These are phyloP conservation scores for Hippophae tibetana DNA, from an alignment of 306 rosid genomes.

Conservation along the genomic window DNA sequence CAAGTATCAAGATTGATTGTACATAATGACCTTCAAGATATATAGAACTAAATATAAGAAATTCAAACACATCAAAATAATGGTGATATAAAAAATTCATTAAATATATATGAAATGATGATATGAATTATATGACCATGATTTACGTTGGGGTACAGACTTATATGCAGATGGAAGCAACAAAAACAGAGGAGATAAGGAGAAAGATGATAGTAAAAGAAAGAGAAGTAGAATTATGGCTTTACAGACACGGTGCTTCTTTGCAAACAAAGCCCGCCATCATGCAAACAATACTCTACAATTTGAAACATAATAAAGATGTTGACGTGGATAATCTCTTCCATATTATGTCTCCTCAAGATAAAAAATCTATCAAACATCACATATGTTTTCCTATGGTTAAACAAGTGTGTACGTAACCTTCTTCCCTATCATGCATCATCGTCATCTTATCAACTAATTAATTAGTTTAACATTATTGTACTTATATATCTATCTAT, in stretches of 20 bases:
- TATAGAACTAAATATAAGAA: too few relatives aligned
- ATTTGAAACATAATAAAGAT: slow-evolving; percentile 9
- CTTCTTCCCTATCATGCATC: neutral
- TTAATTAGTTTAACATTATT: neutral
- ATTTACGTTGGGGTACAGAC: neutral
- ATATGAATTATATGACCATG: too few relatives aligned
- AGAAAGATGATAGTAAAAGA: slow-evolving; percentile 9
- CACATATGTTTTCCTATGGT: neutral
- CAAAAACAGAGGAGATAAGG: slow-evolving; percentile 3
- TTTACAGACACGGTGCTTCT: neutral
- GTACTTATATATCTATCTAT: too few relatives aligned
- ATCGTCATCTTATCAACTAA: neutral
- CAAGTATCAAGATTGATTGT: too few relatives aligned
- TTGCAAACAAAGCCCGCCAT: neutral
- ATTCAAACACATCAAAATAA: too few relatives aligned
- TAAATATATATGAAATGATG: too few relatives aligned
- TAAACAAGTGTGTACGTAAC: neutral
- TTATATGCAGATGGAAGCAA: slow-evolving; percentile 7
- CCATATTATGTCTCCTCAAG: neutral
- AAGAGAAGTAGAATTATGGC: slow-evolving; percentile 3
- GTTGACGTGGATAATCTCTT: slow-evolving; percentile 7
- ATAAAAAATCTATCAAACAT: neutral
- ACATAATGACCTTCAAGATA: too few relatives aligned
- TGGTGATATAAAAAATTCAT: too few relatives aligned
- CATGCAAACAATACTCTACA: neutral